Base-by-base conservation (phyloP, 1,284 basidiomycete species). In the Vanrija pseudolonga region DNA sequence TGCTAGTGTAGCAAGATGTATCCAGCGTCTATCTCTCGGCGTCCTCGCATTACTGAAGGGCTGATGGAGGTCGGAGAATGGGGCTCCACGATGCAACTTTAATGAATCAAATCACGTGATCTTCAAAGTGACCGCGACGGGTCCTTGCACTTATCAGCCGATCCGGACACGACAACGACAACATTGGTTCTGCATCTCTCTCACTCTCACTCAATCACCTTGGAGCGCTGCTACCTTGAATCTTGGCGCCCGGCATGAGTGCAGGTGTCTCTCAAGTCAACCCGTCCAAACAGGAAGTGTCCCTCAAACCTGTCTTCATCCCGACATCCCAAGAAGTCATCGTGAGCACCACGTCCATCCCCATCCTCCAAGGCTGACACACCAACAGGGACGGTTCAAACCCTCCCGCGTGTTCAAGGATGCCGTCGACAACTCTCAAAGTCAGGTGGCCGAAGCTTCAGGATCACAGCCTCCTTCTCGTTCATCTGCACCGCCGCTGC, bases 351-450 rank as follows among this genome's bases (percentile, higher is more conserved):
- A 26, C n/a, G n/a, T n/a, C 26, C 3, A 6, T 6, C 26, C 26
- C 7, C 26, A 26, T 26, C 26, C 32, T 32, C 14, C 12, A 12
- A 11, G 12, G 12, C 39, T 49, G 26, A 49, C 38, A 20, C 14
- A 6, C 39, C 14, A 4, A 12, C 12, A 55, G 53, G 28, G 24
- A n/a, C 32, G 36, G 14, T 56, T 66, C 26, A 66, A 62, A 24
- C 89, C 92, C 0, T 87, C 91, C 19, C 92, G 89, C 77, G 88
- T 96, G 54, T 93, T 92, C 80, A 88, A 88, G 67, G 81, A 74
- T 47, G 84, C 88, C 22, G 83, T 90, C 39, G 88, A 90, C 59
- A 78, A 81, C 18, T 23, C 38, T 32, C 32, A 18, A 2, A 11
- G 3, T 23, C 51, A 4, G 28, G 37, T 3, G 46, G 40, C n/a